Conservation (phyloP, 2,329 filamentous ascomycete species). For the Diplodia seriata region DNA sequence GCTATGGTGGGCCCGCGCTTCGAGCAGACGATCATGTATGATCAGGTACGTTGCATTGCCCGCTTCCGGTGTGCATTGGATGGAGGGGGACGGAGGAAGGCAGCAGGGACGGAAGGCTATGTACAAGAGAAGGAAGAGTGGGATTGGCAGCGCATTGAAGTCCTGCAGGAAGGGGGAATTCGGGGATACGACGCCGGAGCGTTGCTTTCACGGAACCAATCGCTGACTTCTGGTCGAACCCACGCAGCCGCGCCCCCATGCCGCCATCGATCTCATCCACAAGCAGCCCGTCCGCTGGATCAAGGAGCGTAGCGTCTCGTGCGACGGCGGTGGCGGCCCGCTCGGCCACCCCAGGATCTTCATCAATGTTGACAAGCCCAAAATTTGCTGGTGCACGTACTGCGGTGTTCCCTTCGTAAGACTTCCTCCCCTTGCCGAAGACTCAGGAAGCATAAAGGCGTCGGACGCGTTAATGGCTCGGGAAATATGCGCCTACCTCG, state of each 20-base stretch:
- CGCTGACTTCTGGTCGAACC: slow-evolving; percentile 38
- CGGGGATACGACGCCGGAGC: neutral
- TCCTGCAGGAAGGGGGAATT: slow-evolving; percentile 14
- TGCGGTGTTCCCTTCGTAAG: slow-evolving; percentile 92
- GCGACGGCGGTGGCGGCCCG: slow-evolving; percentile 90
- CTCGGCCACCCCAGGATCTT: slow-evolving; percentile 91
- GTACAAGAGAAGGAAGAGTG: neutral
- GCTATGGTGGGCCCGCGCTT: slow-evolving; percentile 96
- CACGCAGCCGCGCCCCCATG: slow-evolving; percentile 79
- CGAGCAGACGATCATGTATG: slow-evolving; percentile 92
- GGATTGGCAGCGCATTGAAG: slow-evolving; percentile 8
- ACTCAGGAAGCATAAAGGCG: neutral
- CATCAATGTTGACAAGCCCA: slow-evolving; percentile 97
- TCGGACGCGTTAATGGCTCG: neutral
- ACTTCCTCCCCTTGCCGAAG: slow-evolving; percentile 38
- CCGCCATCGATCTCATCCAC: slow-evolving; percentile 96
- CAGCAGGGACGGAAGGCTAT: neutral
- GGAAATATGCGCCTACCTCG: neutral
- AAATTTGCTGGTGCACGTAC: slow-evolving; percentile 90
- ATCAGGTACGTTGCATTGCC: slow-evolving; percentile 71
- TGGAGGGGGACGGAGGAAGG: neutral
- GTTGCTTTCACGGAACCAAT: slow-evolving; percentile 11
- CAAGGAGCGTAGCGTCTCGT: slow-evolving; percentile 79
- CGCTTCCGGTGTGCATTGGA: neutral
- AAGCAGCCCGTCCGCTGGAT: slow-evolving; percentile 94